Conservation (phyloP, 2,329 filamentous ascomycete genomes). For the Gnomoniopsis smithogilvyi region DNA sequence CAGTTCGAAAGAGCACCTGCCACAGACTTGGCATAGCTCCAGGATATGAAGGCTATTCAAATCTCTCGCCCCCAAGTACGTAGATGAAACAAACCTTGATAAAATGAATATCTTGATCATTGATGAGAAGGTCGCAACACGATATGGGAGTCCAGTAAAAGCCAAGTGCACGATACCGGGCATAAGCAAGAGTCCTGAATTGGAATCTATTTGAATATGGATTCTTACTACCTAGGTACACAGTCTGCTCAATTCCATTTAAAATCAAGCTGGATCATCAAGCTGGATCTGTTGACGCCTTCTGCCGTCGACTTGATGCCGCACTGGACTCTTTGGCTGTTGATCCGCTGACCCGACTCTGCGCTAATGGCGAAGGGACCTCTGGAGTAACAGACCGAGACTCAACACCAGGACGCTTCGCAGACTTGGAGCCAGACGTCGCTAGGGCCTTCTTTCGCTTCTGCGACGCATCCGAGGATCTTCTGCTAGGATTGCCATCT, state of each 20-base stretch:
- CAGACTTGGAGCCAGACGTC: conserved; percentile 22
- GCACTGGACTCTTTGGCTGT: conserved; percentile 5
- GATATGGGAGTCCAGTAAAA: no score
- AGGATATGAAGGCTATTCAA: no score
- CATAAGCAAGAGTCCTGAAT: no score
- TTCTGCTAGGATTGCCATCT: conserved; percentile 37
- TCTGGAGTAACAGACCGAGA: conserved; percentile 54
- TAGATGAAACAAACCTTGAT: no score
- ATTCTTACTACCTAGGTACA: no score
- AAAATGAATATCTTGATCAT: no score
- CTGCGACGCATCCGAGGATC: conserved; percentile 47
- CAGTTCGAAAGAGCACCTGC: background rate
- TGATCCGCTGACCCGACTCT: conserved; percentile 34
- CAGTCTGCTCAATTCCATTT: background rate
- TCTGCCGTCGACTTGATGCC: background rate
- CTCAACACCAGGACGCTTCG: conserved; percentile 43
- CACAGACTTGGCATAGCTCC: background rate
- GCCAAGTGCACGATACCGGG: no score
- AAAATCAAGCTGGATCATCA: no score
- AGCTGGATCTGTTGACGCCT: conserved; percentile 13
- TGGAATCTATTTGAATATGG: no score
- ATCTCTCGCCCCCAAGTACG: no score
- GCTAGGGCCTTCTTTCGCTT: conserved; percentile 51
- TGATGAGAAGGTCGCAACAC: no score
- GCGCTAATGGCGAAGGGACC: conserved; percentile 49